Evolutionary conservation across 2,329 filamentous ascomycete species (phyloP), one percentile per base, ranked within the genome.

Genomic region (Colletotrichum sp.): DNA sequence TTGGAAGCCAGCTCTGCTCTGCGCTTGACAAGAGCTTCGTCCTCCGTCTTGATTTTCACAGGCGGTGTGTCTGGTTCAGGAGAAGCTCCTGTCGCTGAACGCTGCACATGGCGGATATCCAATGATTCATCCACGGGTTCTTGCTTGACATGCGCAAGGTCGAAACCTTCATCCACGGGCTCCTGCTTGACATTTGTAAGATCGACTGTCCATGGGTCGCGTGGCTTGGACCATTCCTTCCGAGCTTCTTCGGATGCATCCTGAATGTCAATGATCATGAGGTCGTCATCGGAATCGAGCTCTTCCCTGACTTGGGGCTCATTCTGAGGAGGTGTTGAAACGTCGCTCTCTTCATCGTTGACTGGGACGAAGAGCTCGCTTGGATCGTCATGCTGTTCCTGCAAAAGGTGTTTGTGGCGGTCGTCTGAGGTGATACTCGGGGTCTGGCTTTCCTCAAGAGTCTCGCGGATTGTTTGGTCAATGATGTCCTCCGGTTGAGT

Each of bases 291-390:
- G 1, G 16, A 29, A 2, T 39, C 29, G 3, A 36, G 55, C 36
- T 75, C 67, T 7, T n/a, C 11, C 16, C 66, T 66, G 61, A 75
- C 8, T 19, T 55, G 12, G 2, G 22, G 15, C 4, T 6, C 15
- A 27, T 25, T 6, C 1, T 19, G 12, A 2, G 25, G 59, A 3
- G 12, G 11, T 2, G 25, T 1, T 2, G 3, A 9, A 5, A 9
- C 11, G 16, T 15, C 7, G 3, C 9, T 25, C 5, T 11, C 39
- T 25, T 6, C 49, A n/a, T 61, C 32, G 1, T 34, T 30, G 1
- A 19, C 15, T 15, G 19, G 13, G 12, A 71, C 61, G 30, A 75
- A 75, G 3, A 75, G 29, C 1, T 62, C 61, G 12, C 4, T 9
- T 12, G 29, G 6, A 6, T 62, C 52, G 1, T 8, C 12, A 68